Percentiles rank a stretch among this genome's conserved stretches.
Evolutionary conservation across 2,329 filamentous ascomycete species (phyloP).

Genomic region (Clarireedia hainanense): DNA sequence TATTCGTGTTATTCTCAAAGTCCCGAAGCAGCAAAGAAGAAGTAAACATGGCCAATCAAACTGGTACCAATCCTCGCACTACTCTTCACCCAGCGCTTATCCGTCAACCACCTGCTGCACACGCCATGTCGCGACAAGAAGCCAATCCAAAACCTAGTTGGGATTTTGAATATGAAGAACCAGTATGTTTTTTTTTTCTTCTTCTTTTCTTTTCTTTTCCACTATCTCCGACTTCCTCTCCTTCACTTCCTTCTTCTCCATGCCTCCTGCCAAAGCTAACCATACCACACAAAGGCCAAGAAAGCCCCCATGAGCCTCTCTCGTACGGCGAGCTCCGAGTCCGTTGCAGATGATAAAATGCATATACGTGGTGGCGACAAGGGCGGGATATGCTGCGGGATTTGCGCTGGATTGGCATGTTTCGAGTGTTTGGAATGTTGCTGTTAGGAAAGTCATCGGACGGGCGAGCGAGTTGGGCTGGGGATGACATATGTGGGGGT

Average conservation of each 20-base stretch:
- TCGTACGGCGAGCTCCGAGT: background rate
- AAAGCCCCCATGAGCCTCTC: background rate
- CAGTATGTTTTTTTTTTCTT: background rate
- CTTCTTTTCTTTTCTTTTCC: background rate
- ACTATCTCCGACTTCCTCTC: background rate
- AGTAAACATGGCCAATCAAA: background rate
- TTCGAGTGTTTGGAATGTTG: conserved; percentile 10
- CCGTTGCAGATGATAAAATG: background rate
- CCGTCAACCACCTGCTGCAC: conserved; percentile 3
- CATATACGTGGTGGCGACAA: background rate
- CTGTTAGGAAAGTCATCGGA: background rate
- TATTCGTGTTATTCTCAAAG: too few species aligned
- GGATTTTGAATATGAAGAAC: conserved; percentile 1
- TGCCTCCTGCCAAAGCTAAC: background rate
- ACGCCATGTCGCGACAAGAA: background rate
- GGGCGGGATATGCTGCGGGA: conserved; percentile 1
- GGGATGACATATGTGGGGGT: background rate
- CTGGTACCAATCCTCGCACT: background rate
- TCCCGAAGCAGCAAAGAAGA: background rate
- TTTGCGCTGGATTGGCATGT: conserved; percentile 5
- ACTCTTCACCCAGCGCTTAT: conserved; percentile 7
- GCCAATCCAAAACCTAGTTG: background rate
- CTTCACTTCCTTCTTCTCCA: background rate
- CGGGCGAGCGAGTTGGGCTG: background rate
- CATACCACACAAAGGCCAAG: background rate